Base-by-base conservation (phyloP, 192 early-diverging fungal genomes). In the Gonapodya prolifera region DNA sequence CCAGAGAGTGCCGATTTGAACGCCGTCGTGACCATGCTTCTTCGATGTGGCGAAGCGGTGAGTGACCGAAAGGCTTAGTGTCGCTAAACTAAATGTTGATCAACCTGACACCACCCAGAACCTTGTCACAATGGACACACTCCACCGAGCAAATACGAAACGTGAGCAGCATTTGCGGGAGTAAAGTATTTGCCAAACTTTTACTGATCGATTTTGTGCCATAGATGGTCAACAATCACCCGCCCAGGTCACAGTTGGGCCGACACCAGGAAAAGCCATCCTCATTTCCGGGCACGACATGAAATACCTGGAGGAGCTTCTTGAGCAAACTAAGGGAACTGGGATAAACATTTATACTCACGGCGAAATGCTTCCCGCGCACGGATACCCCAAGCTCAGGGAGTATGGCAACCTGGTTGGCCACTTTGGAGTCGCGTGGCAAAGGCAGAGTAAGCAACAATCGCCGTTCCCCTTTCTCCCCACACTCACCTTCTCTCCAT, bases 281-380 rank as follows among this genome's bases (percentile, higher is more conserved):
- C 71, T 73, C 18, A 73, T 73, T 29, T 73, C 71, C 31, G 71
- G 71, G 2, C 71, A 73, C 71, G 71, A 73, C 71, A 73, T 73
- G 71, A 73, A 73, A 32, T 73, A 30, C 71, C 71, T 73, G 71
- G 71, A 73, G 71, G 71, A 73, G 31, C 71, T 73, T 8, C 71
- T 73, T 29, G 71, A 73, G 31, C 71, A 73, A 32, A 73, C 71
- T 8, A 73, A 73, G 71, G 71, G 71, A 18, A 73, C 71, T 13
- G 71, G 71, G 8, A 32, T 73, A 2, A 73, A 73, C 71, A 29
- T 73, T 8, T 73, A 73, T 29, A 73, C 71, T 2, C 71, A 73
- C 71, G 71, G 71, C 71, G 71, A 73, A 32, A 73, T 73, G 71
- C 71, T 73, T 32, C 71, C 71, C 2, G 71, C 71, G 28, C 32